A percentile compares a stretch with the other conserved stretches of the same genome.
phyloP scores from a whole-genome alignment of 768 basidiomycete species.

The Calocybe cyanea region DNA sequence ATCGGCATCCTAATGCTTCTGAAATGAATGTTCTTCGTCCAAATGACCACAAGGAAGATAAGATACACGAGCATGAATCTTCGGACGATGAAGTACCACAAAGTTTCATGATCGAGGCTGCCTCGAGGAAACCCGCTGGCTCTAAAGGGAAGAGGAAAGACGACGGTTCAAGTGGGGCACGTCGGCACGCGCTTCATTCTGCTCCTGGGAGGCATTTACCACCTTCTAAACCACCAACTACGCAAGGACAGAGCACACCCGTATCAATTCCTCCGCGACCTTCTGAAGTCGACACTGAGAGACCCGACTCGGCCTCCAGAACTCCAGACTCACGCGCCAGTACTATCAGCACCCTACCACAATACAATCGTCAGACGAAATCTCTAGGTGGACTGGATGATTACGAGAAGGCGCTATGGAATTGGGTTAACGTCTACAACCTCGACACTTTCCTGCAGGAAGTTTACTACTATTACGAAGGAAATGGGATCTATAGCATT shows the following conservation, averaged over 20 bases:
- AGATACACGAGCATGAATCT: slow-evolving; percentile 51
- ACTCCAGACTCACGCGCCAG: slow-evolving; percentile 15
- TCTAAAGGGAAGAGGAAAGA: slow-evolving; percentile 25
- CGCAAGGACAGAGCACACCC: slow-evolving; percentile 26
- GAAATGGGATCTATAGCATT: slow-evolving; percentile 95
- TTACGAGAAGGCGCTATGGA: slow-evolving; percentile 93
- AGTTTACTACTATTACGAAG: slow-evolving; percentile 93
- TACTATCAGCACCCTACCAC: slow-evolving; percentile 25
- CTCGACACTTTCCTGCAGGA: slow-evolving; percentile 94
- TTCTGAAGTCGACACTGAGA: slow-evolving; percentile 52
- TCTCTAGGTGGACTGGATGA: slow-evolving; percentile 72
- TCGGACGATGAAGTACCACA: slow-evolving; percentile 85
- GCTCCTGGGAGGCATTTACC: slow-evolving; percentile 37
- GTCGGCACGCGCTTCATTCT: slow-evolving; percentile 53
- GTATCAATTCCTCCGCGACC: slow-evolving; percentile 61
- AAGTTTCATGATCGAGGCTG: slow-evolving; percentile 81
- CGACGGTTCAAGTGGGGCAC: slow-evolving; percentile 18
- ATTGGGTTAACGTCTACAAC: slow-evolving; percentile 99
- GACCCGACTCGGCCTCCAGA: slow-evolving; percentile 19
- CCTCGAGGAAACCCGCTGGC: slow-evolving; percentile 36
- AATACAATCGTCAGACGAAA: slow-evolving; percentile 33
- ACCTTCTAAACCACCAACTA: slow-evolving; percentile 30
- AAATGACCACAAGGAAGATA: slow-evolving; percentile 69
- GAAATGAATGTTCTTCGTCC: slow-evolving; percentile 61
- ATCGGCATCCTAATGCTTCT: slow-evolving; percentile 54